Percentiles rank a stretch among this genome's conserved stretches.
Conservation (phyloP, 2,329 filamentous ascomycete genomes). For the Cercospora janseana region DNA sequence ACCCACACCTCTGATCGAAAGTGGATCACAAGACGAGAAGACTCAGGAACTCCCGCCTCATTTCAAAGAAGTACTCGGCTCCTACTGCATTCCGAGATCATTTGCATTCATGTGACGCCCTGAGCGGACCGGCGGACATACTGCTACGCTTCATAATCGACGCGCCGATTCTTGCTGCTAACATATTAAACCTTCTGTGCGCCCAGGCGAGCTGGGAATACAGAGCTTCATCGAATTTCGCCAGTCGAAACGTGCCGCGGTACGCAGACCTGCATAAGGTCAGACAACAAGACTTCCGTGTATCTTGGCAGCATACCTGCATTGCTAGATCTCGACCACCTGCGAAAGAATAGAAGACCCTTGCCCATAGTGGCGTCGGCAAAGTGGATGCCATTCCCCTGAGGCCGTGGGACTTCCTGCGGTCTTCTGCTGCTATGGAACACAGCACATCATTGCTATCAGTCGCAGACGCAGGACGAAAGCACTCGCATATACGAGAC, state of each 20-base stretch:
- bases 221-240: no score
- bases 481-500: constrained; percentile 23
- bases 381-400: constrained; percentile 38
- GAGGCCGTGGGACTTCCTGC: constrained; percentile 35
- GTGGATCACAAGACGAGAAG: constrained; percentile 20
- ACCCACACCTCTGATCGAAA: neutral
- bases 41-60: constrained; percentile 14
- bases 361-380: constrained; percentile 22
- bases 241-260: no score
- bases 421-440: constrained; percentile 27
- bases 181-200: neutral
- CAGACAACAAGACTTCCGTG: no score
- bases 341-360: neutral
- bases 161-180: neutral
- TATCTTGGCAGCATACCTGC: no score
- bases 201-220: neutral
- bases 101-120: constrained; percentile 22
- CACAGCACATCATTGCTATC: constrained; percentile 25
- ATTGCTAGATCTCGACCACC: no score
- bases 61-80: constrained; percentile 7
- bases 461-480: constrained; percentile 14
- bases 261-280: no score
- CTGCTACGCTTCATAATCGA: constrained; percentile 11
- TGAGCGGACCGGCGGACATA: constrained; percentile 11
- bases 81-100: constrained; percentile 24